Evolutionary conservation across 148 eudicot genomes (phyloP).

Genomic region (Rhododendron henanense): DNA sequence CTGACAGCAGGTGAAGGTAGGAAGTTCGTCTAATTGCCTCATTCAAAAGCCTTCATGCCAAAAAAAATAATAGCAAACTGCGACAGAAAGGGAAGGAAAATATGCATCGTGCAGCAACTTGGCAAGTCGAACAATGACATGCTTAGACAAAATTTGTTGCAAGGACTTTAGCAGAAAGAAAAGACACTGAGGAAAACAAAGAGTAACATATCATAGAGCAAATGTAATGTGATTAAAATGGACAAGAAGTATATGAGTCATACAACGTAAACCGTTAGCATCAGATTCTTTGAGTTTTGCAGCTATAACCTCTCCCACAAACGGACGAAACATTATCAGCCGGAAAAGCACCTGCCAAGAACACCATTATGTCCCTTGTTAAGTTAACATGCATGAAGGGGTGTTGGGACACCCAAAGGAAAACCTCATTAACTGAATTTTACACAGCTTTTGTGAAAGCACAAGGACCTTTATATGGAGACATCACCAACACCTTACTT

Average conservation of each 20-base stretch:
- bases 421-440: neutral
- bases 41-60: neutral
- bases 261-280: conserved; percentile 67
- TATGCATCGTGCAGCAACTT: neutral
- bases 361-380: neutral
- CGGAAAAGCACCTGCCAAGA: conserved; percentile 65
- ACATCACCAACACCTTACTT: neutral
- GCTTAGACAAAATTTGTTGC: neutral
- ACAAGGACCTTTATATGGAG: neutral
- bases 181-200: neutral
- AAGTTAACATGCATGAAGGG: neutral
- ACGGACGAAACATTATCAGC: conserved; percentile 77
- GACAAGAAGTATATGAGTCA: neutral
- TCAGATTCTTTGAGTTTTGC: conserved; percentile 64
- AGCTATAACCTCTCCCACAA: conserved; percentile 64
- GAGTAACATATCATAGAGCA: neutral
- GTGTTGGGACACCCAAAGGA: neutral
- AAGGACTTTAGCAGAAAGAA: neutral
- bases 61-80: neutral
- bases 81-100: neutral
- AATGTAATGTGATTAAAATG: neutral
- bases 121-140: neutral
- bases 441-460: neutral
- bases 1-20: neutral
- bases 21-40: neutral